Conservation (phyloP, 176 grass and related monocot genomes). For the Rhipidocladum racemiflorum region DNA sequence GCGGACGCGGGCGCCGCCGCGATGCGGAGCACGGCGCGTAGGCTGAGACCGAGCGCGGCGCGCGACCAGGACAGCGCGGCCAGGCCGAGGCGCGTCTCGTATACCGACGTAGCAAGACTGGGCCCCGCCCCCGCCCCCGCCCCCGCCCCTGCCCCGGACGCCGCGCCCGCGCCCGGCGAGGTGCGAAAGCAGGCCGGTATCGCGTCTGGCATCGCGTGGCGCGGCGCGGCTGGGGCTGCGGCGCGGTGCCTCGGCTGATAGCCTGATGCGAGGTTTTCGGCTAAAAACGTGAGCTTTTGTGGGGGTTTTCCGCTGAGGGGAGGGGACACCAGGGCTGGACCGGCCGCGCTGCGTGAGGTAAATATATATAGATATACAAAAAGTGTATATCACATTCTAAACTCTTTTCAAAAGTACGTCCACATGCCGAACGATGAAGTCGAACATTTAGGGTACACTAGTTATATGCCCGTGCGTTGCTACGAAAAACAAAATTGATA, state of each 20-base stretch:
- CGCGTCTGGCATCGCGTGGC: slow-evolving; percentile 45
- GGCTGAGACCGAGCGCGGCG: slow-evolving; percentile 64
- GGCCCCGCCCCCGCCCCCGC: slow-evolving; percentile 37
- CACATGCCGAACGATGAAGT: too few species aligned
- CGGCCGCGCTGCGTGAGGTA: slow-evolving; percentile 1
- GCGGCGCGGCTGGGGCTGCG: background rate
- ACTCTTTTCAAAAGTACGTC: too few species aligned
- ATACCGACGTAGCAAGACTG: slow-evolving; percentile 68
- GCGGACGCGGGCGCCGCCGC: slow-evolving; percentile 2
- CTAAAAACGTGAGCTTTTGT: background rate
- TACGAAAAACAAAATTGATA: too few species aligned
- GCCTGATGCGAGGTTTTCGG: background rate
- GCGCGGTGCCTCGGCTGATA: background rate
- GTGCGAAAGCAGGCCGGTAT: slow-evolving; percentile 50
- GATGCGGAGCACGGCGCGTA: slow-evolving; percentile 69
- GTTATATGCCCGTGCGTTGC: too few species aligned
- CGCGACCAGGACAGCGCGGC: slow-evolving; percentile 86
- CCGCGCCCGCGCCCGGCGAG: background rate
- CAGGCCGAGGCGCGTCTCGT: slow-evolving; percentile 79
- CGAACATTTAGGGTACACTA: too few species aligned
- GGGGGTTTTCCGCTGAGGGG: too few species aligned
- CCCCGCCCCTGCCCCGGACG: slow-evolving; percentile 18
- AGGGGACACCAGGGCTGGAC: background rate
- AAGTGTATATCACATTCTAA: too few species aligned
- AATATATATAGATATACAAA: slow-evolving; percentile 22